Base-by-base conservation (phyloP, 768 basidiomycete genomes). In the Suillus sp. region DNA sequence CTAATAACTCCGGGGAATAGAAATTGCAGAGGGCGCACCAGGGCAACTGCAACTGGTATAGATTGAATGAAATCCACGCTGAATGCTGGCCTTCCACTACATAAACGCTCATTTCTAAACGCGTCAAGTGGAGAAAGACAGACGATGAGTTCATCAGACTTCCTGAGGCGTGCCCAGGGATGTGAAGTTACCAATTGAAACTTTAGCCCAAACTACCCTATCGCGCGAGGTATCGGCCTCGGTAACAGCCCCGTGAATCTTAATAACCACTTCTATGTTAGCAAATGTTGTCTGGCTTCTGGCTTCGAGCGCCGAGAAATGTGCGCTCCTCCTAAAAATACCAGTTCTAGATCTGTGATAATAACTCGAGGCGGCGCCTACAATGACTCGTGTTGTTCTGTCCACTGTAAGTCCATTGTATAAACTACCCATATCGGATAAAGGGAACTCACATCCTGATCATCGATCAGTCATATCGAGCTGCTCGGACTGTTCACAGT, bases 361-460 rank as follows among this genome's bases (percentile, higher is more conserved):
- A 38, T 1, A 27, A 57, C 55, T 57, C 25, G 11, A 40, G 56
- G 56, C 25, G 56, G 56, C 38, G 38, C 56, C 55, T 57, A 57
- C 3, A 18, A 8, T 18, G 22, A 18, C 16, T 37, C 55, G 35
- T 38, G 55, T 25, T 38, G 37, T 38, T 37, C 16, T 37, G 13
- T 35, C 35, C 27, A 18, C 13, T 9, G 27, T 30, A 53, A 53
- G 18, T 32, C 51, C 51, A 20, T 2, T 32, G 18, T 53, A 32
- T 32, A 20, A 10, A 32, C 1, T 11, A 13, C 2, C 11, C 51
- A 32, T 53, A 27, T n/a, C 30, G 2, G 11, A 32, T 32, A 32
- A n/a, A 32, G 20, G 10, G 18, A 20, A 51, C 27, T 51, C 4
- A 32, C 30, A 8, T 32, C 18, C 10, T 32, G 30, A 11, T 34